Percentiles rank a stretch among this genome's conserved stretches.
Conservation (phyloP, 2,329 filamentous ascomycete species). For the Tolypocladium tropicale region DNA sequence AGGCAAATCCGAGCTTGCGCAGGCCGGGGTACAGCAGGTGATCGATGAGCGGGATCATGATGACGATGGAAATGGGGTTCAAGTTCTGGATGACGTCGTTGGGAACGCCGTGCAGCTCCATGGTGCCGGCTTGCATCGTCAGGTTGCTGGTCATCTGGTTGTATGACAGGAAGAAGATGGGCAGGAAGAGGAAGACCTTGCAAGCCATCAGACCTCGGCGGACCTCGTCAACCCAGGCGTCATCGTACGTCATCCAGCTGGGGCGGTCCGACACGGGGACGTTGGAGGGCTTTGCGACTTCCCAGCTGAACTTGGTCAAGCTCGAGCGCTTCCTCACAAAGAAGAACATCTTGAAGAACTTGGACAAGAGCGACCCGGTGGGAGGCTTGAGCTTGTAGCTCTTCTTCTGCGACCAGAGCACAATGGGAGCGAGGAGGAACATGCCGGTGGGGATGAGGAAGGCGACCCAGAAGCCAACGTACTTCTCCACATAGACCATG, state of each 20-base stretch:
- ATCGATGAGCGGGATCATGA: conserved; percentile 65
- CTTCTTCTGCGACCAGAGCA: conserved; percentile 50
- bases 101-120: conserved; percentile 60
- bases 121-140: conserved; percentile 53
- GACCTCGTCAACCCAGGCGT: conserved; percentile 74
- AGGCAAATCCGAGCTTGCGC: conserved; percentile 50
- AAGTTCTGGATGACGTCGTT: conserved; percentile 72
- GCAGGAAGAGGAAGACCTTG: conserved; percentile 61
- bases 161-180: conserved; percentile 50
- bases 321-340: conserved; percentile 54
- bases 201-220: conserved; percentile 59
- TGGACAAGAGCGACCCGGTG: conserved; percentile 60
- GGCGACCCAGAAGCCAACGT: conserved; percentile 65
- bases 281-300: conserved; percentile 56
- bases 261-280: conserved; percentile 47
- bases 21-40: conserved; percentile 58
- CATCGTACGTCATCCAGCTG: conserved; percentile 71
- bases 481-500: conserved; percentile 68
- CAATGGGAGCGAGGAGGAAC: conserved; percentile 51
- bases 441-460: conserved; percentile 57
- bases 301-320: conserved; percentile 58
- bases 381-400: conserved; percentile 54
- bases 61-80: conserved; percentile 64
- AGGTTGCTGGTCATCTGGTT: conserved; percentile 52
- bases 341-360: conserved; percentile 50